Base-by-base conservation (phyloP, 176 grass and related monocot genomes). In the Alopecurus myosuroides region DNA sequence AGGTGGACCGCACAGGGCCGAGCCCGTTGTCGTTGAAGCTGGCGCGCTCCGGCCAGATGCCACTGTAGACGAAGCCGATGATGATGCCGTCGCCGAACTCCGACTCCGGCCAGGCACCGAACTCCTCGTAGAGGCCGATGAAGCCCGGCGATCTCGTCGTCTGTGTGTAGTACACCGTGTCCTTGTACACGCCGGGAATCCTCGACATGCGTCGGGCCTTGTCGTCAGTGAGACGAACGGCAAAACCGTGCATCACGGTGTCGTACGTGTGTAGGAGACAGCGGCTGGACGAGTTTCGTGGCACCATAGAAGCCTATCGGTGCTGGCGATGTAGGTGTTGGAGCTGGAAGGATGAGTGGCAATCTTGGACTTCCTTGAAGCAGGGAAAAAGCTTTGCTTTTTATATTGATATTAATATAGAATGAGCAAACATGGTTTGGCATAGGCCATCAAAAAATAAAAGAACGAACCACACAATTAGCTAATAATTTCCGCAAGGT, bases 71-170 rank as follows among this genome's bases (percentile, higher is more conserved):
- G n/a, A n/a, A n/a, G n/a, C n/a, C n/a, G n/a, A n/a, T n/a, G n/a
- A n/a, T n/a, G n/a, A n/a, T n/a, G n/a, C n/a, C n/a, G n/a, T n/a
- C n/a, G n/a, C n/a, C n/a, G n/a, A n/a, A n/a, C n/a, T n/a, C n/a
- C n/a, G n/a, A n/a, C n/a, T n/a, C 84, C 41, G 77, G 77, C 78
- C 70, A 86, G 31, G 70, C 18, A 41, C 88, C 78, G 63, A 49
- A 82, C 22, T 50, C 79, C 11, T 5, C 0, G 63, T 82, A 13
- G 19, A 90, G 79, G 28, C 84, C 88, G 11, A 90, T 72, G 84
- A 86, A 90, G 12, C 66, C 50, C 36, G 84, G 88, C n/a, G 88
- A 90, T 61, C 88, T 29, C 18, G 88, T 90, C 29, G 78, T 90
- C 5, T 82, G 84, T 9, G 77, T 61, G 4, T 51, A 39, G 46